Evolutionary conservation across 495 filamentous ascomycete species (phyloP).

Genomic region (Trichocladium uniseriatum): DNA sequence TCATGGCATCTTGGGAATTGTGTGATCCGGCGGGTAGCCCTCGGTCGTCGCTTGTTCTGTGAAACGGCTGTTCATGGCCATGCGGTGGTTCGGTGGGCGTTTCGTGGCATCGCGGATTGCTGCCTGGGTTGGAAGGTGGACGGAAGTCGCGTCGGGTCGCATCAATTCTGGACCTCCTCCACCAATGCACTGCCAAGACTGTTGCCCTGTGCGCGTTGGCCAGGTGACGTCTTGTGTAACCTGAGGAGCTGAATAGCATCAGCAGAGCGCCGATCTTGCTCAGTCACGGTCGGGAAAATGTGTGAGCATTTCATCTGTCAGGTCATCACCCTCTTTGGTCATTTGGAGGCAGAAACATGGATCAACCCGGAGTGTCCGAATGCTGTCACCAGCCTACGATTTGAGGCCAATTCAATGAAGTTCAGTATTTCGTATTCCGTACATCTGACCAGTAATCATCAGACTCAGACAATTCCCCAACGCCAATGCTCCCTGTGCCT

Average conservation of each 20-base stretch:
- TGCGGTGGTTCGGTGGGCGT: not conserved
- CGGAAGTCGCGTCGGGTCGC: not conserved
- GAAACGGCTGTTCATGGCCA: not conserved
- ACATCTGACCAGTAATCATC: not conserved
- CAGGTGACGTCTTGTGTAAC: slow-evolving; percentile 8
- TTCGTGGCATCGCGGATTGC: not conserved
- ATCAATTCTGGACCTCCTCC: not conserved
- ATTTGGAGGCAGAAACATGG: no score
- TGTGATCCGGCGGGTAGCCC: slow-evolving; percentile 2
- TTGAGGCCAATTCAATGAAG: no score
- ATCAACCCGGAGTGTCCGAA: no score
- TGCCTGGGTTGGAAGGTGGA: not conserved
- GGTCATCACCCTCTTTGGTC: no score
- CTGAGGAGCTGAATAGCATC: not conserved
- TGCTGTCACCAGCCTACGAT: no score
- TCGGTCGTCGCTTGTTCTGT: not conserved
- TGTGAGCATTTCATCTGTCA: no score
- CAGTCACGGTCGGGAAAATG: no score
- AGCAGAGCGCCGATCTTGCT: not conserved
- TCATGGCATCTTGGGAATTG: slow-evolving; percentile 42
- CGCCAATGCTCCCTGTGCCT: not conserved
- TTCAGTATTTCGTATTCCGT: no score
- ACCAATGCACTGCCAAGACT: slow-evolving; percentile 1
- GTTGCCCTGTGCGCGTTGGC: slow-evolving; percentile 7
- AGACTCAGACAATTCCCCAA: not conserved